Evolutionary conservation across 2,329 filamentous ascomycete genomes (phyloP), one percentile per base, ranked within the genome.

Genomic region (Fusarium praegraminearum): DNA sequence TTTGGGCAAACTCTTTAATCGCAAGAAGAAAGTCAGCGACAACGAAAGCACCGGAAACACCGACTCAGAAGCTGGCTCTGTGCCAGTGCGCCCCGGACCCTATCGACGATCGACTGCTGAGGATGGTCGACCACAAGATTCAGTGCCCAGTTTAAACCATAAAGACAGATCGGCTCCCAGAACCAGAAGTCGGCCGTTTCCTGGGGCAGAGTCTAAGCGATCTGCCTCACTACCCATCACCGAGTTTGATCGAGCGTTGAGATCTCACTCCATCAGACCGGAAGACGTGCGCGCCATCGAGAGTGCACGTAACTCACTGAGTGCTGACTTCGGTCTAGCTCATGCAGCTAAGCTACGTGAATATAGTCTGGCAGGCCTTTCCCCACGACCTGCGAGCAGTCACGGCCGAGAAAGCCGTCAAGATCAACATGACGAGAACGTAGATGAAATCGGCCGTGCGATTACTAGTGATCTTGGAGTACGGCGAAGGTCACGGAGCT

Each of bases 351-450:
- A 67, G 67, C 69, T 63, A 15, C 72, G 80, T 13, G 81, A 79
- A 59, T 78, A 77, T 13, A 84, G 84, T 59, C 80, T 86, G 67
- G 81, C 81, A 3, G 89, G 88, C 0, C 79, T 90, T 45, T 87
- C 87, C 4, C 88, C 89, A 0, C 82, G 89, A 38, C 88, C 89
- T 22, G 87, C 86, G n/a, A 90, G 87, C 72, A 83, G 83, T 9
- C 87, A 89, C 44, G 87, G 82, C 9, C 83, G 85, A 36, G 83
- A 81, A 24, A 84, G 80, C 45, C 79, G 78, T 26, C 70, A 79
- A 52, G 72, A 79, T 12, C 73, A 75, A 24, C 77, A 75, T 5
- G 77, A 80, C 16, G 81, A 84, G 2, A 82, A 86, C 60, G 82
- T 84, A 1, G 78, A 81, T n/a, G 83, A 86, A 59, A 90, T 90